Evolutionary conservation across 768 basidiomycete genomes (phyloP).

Genomic region (Termitomyces sp.): DNA sequence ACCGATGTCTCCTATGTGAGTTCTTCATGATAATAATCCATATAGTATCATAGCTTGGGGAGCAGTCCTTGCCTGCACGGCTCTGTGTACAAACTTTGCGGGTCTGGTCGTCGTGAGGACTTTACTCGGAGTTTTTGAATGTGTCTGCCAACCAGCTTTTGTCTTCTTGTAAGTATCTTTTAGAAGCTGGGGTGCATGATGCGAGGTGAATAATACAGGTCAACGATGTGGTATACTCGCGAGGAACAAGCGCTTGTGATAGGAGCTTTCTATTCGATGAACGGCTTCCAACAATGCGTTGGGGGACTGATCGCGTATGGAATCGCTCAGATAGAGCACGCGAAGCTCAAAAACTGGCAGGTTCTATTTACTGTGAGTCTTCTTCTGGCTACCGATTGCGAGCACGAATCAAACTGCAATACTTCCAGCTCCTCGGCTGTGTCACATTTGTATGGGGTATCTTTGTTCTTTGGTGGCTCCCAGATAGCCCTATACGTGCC

Average conservation of each 20-base stretch:
- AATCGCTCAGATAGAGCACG: constrained; percentile 37
- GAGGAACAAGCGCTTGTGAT: constrained; percentile 45
- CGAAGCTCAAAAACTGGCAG: constrained; percentile 45
- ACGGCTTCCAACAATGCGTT: constrained; percentile 43
- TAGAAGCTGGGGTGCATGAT: neutral
- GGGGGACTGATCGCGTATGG: constrained; percentile 47
- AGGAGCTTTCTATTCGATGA: constrained; percentile 41
- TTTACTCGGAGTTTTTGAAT: constrained; percentile 42
- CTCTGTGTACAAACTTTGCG: constrained; percentile 39
- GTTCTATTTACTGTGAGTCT: constrained; percentile 33
- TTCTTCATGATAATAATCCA: neutral
- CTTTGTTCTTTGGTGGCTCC: constrained; percentile 45
- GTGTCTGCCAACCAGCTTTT: constrained; percentile 43
- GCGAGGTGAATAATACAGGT: constrained; percentile 18
- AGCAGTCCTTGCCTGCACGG: constrained; percentile 41
- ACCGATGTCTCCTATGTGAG: neutral
- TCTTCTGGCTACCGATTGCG: neutral
- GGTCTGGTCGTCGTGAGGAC: constrained; percentile 42
- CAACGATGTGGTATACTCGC: constrained; percentile 49
- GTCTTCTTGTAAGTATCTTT: constrained; percentile 31
- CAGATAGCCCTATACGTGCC: constrained; percentile 43
- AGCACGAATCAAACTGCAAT: neutral
- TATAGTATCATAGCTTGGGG: constrained; percentile 37
- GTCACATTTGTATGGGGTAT: constrained; percentile 43
- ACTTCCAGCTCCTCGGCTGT: constrained; percentile 34